Evolutionary conservation across 768 basidiomycete species (phyloP).

Genomic region (Xerocomus brunneocitrinus): DNA sequence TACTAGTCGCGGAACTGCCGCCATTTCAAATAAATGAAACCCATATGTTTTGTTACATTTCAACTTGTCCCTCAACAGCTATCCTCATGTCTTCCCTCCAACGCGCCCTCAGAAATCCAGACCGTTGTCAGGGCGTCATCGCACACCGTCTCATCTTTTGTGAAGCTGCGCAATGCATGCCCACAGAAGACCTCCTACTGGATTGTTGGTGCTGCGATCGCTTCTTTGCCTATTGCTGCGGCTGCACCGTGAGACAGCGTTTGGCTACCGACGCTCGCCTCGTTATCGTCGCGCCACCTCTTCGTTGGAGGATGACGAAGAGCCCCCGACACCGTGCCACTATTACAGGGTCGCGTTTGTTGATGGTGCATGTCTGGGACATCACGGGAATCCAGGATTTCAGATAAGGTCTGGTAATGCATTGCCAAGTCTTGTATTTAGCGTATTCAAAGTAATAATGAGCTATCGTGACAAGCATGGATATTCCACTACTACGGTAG

Average conservation of each 20-base stretch:
- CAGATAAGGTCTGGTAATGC: no score
- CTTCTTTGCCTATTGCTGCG: constrained; percentile 15
- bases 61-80: background rate
- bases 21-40: no score
- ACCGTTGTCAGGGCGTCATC: constrained; percentile 11
- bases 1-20: no score
- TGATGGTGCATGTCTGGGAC: constrained; percentile 31
- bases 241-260: constrained; percentile 1
- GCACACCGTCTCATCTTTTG: constrained; percentile 15
- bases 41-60: no score
- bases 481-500: no score
- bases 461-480: no score
- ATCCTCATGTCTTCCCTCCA: constrained; percentile 11
- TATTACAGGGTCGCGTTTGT: constrained; percentile 30
- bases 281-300: background rate
- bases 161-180: background rate
- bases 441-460: no score
- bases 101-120: constrained; percentile 1
- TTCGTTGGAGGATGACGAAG: background rate
- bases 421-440: no score
- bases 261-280: background rate
- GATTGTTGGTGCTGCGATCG: constrained; percentile 8
- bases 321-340: constrained; percentile 16
- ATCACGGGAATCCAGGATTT: no score
- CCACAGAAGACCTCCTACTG: constrained; percentile 10